phyloP scores from a whole-genome alignment of 768 basidiomycete species.

The Suillus sp. region DNA sequence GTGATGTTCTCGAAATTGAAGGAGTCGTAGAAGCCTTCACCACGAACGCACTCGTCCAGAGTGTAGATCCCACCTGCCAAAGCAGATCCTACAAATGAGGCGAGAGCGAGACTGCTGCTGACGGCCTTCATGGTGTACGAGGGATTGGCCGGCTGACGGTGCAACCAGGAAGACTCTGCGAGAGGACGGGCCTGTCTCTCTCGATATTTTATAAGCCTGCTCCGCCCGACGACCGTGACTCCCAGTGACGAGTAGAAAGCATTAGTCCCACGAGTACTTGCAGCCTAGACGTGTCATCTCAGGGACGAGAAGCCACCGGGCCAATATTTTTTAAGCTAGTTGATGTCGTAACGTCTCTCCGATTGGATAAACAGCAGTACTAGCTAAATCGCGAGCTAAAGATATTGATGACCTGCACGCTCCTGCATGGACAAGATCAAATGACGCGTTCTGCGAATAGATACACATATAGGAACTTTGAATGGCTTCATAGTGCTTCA shows the following conservation, averaged over 20 bases:
- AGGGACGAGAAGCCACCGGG: neutral
- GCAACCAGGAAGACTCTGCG: neutral
- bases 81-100: constrained; percentile 15
- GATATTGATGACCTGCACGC: neutral
- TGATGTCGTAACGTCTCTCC: neutral
- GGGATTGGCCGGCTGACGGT: neutral
- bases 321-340: neutral
- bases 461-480: neutral
- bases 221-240: neutral
- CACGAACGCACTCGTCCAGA: constrained; percentile 45
- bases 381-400: neutral
- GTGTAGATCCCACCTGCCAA: constrained; percentile 27
- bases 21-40: constrained; percentile 48
- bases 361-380: neutral
- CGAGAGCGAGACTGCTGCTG: constrained; percentile 16
- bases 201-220: constrained; percentile 1
- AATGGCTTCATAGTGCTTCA: neutral
- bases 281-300: neutral
- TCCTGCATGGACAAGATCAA: neutral
- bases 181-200: neutral
- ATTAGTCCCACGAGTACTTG: neutral
- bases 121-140: constrained; percentile 21
- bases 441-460: neutral
- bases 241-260: neutral
- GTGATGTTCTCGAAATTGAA: constrained; percentile 52